Percentiles rank a stretch among this genome's conserved stretches.
These are phyloP conservation scores for Pelargonium myrrhifolium DNA, from an alignment of 441 rosid species.

Conservation along the genomic window DNA sequence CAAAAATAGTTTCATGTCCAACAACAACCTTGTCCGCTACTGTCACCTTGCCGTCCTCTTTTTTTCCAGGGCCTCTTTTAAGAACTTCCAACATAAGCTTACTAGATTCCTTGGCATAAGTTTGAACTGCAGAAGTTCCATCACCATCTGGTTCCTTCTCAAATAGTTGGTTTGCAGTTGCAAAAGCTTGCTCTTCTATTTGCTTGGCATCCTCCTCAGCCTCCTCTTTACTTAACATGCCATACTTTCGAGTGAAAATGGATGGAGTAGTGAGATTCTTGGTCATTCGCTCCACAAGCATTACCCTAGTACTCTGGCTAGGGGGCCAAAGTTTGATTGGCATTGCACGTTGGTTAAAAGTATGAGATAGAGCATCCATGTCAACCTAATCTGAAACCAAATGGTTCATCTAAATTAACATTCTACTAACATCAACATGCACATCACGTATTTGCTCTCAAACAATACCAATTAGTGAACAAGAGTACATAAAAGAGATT, in stretches of 20 bases:
- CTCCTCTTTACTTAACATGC: constrained; percentile 56
- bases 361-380: too few relatives aligned
- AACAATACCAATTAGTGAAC: too few relatives aligned
- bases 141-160: constrained; percentile 93
- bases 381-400: too few relatives aligned
- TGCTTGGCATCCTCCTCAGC: constrained; percentile 69
- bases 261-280: constrained; percentile 68
- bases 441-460: too few relatives aligned
- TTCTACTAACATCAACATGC: too few relatives aligned
- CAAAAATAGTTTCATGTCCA: constrained; percentile 37
- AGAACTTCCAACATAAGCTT: constrained; percentile 71
- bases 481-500: too few relatives aligned
- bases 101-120: constrained; percentile 88
- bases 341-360: too few relatives aligned
- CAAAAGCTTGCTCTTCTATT: constrained; percentile 64
- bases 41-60: constrained; percentile 28
- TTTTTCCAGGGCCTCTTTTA: constrained; percentile 47
- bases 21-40: constrained; percentile 26
- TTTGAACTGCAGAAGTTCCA: constrained; percentile 86
- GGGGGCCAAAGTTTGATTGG: constrained; percentile 88
- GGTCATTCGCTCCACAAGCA: constrained; percentile 62
- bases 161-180: constrained; percentile 50
- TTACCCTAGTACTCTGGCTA: constrained; percentile 62
- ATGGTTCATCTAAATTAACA: too few relatives aligned
- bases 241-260: constrained; percentile 72